Conservation (phyloP, 805 yeast species). For the Saccharomycopsis sp. region DNA sequence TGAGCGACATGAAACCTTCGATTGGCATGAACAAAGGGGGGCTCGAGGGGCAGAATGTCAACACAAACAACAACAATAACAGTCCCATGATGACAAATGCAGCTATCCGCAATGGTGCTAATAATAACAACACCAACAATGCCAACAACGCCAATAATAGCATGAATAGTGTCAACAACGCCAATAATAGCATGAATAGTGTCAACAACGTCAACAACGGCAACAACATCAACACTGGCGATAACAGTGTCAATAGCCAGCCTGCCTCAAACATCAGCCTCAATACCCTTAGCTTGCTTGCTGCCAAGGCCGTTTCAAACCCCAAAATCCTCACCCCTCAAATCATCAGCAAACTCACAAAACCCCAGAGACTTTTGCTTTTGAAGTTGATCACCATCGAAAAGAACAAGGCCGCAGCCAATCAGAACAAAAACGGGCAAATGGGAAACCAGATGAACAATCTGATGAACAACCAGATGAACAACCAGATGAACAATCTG, state of each 20-base stretch:
- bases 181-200: not conserved
- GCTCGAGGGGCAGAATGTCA: not conserved
- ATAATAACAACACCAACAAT: not conserved
- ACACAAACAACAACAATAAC: no score
- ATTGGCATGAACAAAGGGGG: no score
- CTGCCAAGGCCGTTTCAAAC: not conserved
- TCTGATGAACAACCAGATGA: not conserved
- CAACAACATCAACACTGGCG: not conserved
- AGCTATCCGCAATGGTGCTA: not conserved
- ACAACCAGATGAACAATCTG: no score
- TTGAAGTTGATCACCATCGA: not conserved
- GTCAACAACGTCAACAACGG: not conserved
- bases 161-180: not conserved
- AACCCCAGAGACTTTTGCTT: not conserved
- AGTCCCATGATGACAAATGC: no score
- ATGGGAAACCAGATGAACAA: not conserved
- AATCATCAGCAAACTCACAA: not conserved
- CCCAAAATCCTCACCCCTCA: not conserved
- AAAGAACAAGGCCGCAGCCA: not conserved
- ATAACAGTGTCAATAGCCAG: not conserved
- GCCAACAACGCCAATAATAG: not conserved
- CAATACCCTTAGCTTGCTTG: not conserved
- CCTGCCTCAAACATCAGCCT: conserved; percentile 5
- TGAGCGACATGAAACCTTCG: no score
- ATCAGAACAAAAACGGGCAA: not conserved